These are phyloP conservation scores for Didymellaceae sp. DNA, from an alignment of 2,329 filamentous ascomycete genomes.

Conservation along the genomic window DNA sequence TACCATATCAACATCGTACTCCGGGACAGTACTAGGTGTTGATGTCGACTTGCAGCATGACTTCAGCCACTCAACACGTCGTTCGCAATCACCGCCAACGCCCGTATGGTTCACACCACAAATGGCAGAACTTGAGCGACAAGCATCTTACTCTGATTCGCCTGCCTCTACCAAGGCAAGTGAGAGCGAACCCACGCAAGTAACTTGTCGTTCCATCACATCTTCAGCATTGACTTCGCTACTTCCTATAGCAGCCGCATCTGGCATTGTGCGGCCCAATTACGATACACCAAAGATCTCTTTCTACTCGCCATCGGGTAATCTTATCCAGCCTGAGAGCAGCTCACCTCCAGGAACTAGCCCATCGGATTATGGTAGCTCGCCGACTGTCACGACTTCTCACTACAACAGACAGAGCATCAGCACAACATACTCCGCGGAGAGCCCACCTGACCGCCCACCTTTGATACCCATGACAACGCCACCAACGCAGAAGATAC, in stretches of 20 bases:
- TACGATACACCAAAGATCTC: conserved; percentile 38
- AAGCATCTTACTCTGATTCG: conserved; percentile 20
- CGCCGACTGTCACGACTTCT: conserved; percentile 15
- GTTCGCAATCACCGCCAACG: conserved; percentile 33
- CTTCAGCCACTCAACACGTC: conserved; percentile 14
- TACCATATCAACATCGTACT: conserved; percentile 44
- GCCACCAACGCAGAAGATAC: conserved; percentile 23
- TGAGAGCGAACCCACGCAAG: not conserved
- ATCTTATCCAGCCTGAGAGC: conserved; percentile 38
- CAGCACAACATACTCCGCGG: not conserved
- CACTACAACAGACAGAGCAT: conserved; percentile 17
- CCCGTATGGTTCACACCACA: conserved; percentile 37
- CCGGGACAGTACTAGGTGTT: conserved; percentile 43
- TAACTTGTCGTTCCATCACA: conserved; percentile 30
- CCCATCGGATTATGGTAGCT: conserved; percentile 12
- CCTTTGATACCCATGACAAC: conserved; percentile 32
- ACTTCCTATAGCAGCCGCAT: conserved; percentile 47
- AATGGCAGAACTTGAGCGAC: conserved; percentile 26
- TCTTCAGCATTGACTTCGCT: conserved; percentile 47
- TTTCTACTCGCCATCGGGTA: conserved; percentile 46
- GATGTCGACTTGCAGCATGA: conserved; percentile 43
- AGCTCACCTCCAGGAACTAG: conserved; percentile 22
- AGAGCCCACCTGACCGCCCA: conserved; percentile 14
- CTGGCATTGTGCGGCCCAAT: conserved; percentile 43
- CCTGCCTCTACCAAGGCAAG: conserved; percentile 8